Evolutionary conservation across 345 rosid genomes (phyloP).

Genomic region (Laguncularia racemosa): DNA sequence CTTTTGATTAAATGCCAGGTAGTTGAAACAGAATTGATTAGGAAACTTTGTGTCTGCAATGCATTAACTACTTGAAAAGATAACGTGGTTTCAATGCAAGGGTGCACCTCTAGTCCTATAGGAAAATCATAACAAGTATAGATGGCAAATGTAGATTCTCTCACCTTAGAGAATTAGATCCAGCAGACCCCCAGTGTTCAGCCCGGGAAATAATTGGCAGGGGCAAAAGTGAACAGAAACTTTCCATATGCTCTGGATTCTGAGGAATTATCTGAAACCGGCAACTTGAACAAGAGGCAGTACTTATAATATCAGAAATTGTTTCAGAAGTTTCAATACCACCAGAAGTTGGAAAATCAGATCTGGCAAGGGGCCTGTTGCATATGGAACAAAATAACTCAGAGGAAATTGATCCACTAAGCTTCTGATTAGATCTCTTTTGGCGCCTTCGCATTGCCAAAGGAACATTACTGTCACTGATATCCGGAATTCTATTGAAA

Average conservation of each 20-base stretch:
- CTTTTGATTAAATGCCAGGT: too few relatives aligned
- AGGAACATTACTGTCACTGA: constrained; percentile 54
- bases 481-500: constrained; percentile 79
- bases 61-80: too few relatives aligned
- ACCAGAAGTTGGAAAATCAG: constrained; percentile 29
- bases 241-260: constrained; percentile 45
- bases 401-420: constrained; percentile 55
- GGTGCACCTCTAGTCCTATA: too few relatives aligned
- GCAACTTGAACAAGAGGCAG: constrained; percentile 79
- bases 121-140: not conserved
- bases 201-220: constrained; percentile 40
- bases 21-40: too few relatives aligned
- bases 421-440: constrained; percentile 58
- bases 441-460: constrained; percentile 71
- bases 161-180: constrained; percentile 53
- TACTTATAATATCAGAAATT: constrained; percentile 24
- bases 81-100: too few relatives aligned
- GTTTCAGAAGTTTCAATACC: constrained; percentile 11
- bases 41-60: too few relatives aligned
- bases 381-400: constrained; percentile 80
- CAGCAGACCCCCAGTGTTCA: constrained; percentile 14
- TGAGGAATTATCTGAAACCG: constrained; percentile 79
- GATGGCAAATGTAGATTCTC: constrained; percentile 8
- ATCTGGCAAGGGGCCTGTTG: constrained; percentile 44
- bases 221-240: constrained; percentile 48